These are phyloP conservation scores for Cystobasidium onofrii DNA, from an alignment of 768 basidiomycete species.

Conservation along the genomic window DNA sequence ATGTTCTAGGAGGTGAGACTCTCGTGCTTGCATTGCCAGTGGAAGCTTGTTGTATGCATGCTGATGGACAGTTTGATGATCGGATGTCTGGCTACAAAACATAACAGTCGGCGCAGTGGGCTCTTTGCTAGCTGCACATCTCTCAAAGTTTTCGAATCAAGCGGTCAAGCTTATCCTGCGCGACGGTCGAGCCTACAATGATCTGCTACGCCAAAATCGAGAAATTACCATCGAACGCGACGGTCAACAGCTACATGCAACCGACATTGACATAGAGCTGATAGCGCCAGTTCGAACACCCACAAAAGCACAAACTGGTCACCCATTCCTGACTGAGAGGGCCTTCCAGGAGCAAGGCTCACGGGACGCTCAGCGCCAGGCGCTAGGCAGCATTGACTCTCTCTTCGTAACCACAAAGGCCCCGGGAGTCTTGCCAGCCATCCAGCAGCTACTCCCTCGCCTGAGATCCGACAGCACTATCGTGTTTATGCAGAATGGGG, in stretches of 20 bases:
- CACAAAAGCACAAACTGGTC: not conserved
- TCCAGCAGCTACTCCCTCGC: constrained; percentile 58
- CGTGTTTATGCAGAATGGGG: constrained; percentile 87
- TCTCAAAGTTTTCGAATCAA: not conserved
- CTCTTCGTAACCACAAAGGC: constrained; percentile 79
- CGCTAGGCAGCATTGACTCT: constrained; percentile 55
- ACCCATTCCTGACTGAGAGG: not conserved
- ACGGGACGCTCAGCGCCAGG: not conserved
- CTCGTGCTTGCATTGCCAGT: not conserved
- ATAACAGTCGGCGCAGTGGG: constrained; percentile 28
- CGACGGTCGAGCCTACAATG: not conserved
- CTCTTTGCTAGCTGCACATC: constrained; percentile 22
- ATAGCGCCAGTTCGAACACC: not conserved
- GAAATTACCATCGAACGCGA: constrained; percentile 28
- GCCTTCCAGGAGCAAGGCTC: not conserved
- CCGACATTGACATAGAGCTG: constrained; percentile 3
- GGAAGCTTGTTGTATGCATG: not conserved
- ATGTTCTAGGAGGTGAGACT: constrained; percentile 16
- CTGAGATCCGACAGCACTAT: constrained; percentile 65
- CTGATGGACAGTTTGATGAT: not conserved
- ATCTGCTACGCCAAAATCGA: not conserved
- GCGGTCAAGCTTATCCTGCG: constrained; percentile 7
- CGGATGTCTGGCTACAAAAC: not conserved
- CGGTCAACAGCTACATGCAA: not conserved
- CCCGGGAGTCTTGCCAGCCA: constrained; percentile 55